Evolutionary conservation across 179 eudicot species (phyloP), one percentile per base, ranked within the genome.

Genomic region (Beta macrorhiza): DNA sequence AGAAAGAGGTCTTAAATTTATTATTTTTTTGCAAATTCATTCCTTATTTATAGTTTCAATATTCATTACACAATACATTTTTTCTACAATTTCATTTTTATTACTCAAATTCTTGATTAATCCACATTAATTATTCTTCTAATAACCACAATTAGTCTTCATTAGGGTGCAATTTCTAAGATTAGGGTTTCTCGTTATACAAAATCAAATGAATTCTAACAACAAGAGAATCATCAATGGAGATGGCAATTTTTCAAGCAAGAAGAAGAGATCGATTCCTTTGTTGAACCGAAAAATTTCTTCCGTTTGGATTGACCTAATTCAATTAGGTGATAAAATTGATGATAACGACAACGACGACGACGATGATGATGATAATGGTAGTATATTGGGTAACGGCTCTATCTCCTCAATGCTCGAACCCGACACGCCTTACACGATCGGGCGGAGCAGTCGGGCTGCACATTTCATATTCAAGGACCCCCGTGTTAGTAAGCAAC

Each of bases 401-500:
- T 25, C 44, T 0, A 1, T 8, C 15, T 22, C 14, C 7, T 64
- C 69, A 13, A 58, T 79, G 58, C 87, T 93, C 0, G 73, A 88
- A 71, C 91, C 96, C 11, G 71, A 78, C 44, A 78, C 72, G 65
- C 83, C 87, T 15, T 89, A 86, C 84, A 90, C 94, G 1, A 84
- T 94, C 15, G 97, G 98, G 74, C 86, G 98, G 61, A 79, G 86
- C 47, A 78, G 29, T 16, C 78, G 70, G 3, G 77, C 29, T 7
- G 89, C 93, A 61, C 90, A 93, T 57, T 88, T 87, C 52, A 71
- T 88, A 1, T 87, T 93, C 51, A 57, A 80, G 58, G 91, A 94
- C 57, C 83, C 87, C 45, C 81, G 87, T 79, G 96, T 94, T 22
- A 94, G 98, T 87, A 94, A 91, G 82, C 85, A 61, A 44, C 98